phyloP scores from a whole-genome alignment of 164 flowering plant species.

The Berberis thunbergii region DNA sequence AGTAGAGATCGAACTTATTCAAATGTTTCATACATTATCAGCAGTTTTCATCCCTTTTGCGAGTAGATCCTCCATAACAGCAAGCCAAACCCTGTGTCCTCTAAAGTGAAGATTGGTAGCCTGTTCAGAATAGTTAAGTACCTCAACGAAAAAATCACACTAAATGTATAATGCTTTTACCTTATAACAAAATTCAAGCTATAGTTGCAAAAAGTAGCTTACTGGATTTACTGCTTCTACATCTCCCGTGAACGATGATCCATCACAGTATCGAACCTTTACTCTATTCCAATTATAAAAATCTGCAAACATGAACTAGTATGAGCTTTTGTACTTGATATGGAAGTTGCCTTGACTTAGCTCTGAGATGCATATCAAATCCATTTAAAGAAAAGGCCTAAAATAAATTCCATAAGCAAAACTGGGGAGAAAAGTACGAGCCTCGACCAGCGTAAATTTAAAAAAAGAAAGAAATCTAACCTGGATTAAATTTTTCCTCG shows the following conservation, averaged over 20 bases:
- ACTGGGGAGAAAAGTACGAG: not conserved
- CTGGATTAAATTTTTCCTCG: conserved; percentile 48
- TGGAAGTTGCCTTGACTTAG: not conserved
- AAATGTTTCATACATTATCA: conserved; percentile 41
- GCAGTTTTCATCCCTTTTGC: conserved; percentile 71
- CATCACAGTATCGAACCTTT: conserved; percentile 70
- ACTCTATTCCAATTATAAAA: conserved; percentile 70
- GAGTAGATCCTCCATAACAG: conserved; percentile 57
- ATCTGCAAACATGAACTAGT: conserved; percentile 24
- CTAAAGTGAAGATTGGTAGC: conserved; percentile 59
- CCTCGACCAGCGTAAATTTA: too few relatives aligned
- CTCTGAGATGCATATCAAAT: not conserved
- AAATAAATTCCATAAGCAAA: too few relatives aligned
- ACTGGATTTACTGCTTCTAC: conserved; percentile 53
- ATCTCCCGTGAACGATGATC: conserved; percentile 73
- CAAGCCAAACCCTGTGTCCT: conserved; percentile 61
- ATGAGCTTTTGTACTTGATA: not conserved
- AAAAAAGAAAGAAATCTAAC: conserved; percentile 18
- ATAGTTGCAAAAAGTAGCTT: conserved; percentile 7
- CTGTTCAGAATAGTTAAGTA: conserved; percentile 25
- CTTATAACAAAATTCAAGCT: not conserved
- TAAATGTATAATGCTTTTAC: not conserved
- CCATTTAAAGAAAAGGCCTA: not conserved
- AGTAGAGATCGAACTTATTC: not conserved
- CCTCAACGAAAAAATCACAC: not conserved